Evolutionary conservation across 306 rosid genomes (phyloP), one percentile per base, ranked within the genome.

Genomic region (Crotalaria pallida): DNA sequence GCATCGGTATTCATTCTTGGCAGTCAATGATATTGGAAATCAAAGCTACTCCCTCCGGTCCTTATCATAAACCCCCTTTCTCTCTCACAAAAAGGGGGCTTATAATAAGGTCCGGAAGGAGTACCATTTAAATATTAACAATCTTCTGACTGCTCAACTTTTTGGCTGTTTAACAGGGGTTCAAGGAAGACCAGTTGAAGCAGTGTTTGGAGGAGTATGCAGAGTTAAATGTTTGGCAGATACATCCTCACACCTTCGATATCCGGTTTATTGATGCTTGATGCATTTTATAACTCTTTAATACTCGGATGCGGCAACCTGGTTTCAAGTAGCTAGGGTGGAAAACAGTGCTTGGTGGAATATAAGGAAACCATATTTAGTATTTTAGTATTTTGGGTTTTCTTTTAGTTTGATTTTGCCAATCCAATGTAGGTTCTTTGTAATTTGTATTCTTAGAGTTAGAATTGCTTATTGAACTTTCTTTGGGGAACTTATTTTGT

Each of bases 201-300:
- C 91, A 91, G 80, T 95, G 97, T 74, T 77, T 95, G 78, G 97
- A 95, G 88, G 99, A 91, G 81, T 95, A 95, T 55, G 99, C 99
- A 66, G 95, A 96, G 27, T 79, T 94, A 63, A 95, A 95, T 77
- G 99, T 91, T 65, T 95, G 97, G 99, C 99, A 91, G 86, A 91
- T 95, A 69, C 94, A 89, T 75, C 99, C 99, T 49, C 88, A 84
- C 53, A 81, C 96, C 73, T 94, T 94, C 15, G 99, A 91, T 84
- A 89, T 94, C 40, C 87, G 92, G 74, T 91, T 94, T 69, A 94
- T 94, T 27, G 97, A 94, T 80, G 90, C 91, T 49, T 93, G 85
- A 90, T 45, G 69, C 18, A 29, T 40, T 23, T 40, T 19, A 26
- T 44, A 4, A 2, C 44, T 34, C 60, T 2, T 48, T 24, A 27